Conservation (phyloP, 2,329 filamentous ascomycete genomes). For the Xylaria hypoxylon region DNA sequence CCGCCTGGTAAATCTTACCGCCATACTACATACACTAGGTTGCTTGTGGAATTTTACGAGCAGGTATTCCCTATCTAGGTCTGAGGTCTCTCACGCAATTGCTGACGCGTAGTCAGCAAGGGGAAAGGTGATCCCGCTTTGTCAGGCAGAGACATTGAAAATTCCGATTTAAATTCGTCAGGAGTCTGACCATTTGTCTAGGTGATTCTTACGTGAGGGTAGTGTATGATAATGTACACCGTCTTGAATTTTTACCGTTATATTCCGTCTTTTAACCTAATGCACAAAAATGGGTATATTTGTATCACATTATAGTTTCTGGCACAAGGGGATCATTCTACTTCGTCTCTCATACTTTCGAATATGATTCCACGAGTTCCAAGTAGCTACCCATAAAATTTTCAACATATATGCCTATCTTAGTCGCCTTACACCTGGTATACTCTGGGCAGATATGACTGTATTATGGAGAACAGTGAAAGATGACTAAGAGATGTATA, state of each 20-base stretch:
- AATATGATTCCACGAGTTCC: neutral
- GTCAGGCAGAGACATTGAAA: slow-evolving; percentile 15
- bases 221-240: slow-evolving; percentile 3
- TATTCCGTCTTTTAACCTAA: neutral
- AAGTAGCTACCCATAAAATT: neutral
- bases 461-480: neutral
- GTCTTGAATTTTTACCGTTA: neutral
- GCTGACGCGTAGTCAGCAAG: slow-evolving; percentile 34
- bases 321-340: no score
- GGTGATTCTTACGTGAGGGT: slow-evolving; percentile 26
- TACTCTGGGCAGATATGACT: neutral
- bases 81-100: slow-evolving; percentile 1
- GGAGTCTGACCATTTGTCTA: neutral
- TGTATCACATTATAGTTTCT: neutral
- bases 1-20: slow-evolving; percentile 33
- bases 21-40: slow-evolving; percentile 17
- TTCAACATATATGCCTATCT: neutral
- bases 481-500: neutral
- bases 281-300: neutral
- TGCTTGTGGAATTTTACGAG: slow-evolving; percentile 13
- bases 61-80: neutral
- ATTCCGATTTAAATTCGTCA: slow-evolving; percentile 7
- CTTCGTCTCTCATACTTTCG: neutral
- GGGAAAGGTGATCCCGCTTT: slow-evolving; percentile 13
- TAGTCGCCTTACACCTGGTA: neutral